phyloP scores from a whole-genome alignment of 257 asterid species.

The Fraxinus quadrangulata region DNA sequence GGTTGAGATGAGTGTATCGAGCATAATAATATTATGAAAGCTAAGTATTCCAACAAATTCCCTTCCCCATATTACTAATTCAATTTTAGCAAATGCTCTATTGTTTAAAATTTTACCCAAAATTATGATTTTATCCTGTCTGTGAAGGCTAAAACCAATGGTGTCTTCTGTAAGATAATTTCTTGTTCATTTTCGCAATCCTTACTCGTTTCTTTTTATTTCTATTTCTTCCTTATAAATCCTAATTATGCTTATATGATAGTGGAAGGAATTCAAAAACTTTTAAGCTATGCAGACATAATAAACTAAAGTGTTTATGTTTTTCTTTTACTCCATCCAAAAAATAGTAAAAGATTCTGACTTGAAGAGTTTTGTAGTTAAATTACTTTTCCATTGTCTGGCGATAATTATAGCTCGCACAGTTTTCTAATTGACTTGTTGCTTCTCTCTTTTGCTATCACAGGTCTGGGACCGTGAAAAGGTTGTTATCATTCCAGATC shows the following conservation, averaged over 20 bases:
- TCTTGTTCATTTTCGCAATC: constrained; percentile 6
- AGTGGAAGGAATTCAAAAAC: not conserved
- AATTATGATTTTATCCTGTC: not conserved
- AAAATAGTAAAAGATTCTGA: not conserved
- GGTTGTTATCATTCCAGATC: constrained; percentile 87
- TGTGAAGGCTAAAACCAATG: not conserved
- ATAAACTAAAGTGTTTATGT: not conserved
- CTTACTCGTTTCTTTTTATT: not conserved
- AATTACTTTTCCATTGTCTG: not conserved
- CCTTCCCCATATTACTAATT: not conserved
- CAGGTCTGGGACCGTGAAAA: constrained; percentile 98
- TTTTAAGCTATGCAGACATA: not conserved
- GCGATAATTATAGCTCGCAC: not conserved
- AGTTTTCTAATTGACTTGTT: constrained; percentile 12
- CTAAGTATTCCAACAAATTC: not conserved
- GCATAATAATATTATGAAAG: not conserved
- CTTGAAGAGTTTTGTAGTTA: not conserved
- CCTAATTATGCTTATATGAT: not conserved
- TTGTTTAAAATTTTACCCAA: not conserved
- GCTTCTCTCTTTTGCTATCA: constrained; percentile 11
- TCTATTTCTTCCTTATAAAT: not conserved
- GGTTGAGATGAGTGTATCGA: not conserved
- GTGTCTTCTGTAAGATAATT: constrained; percentile 3
- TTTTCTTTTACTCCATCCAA: not conserved
- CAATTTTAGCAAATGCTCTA: not conserved